Evolutionary conservation across 2,329 filamentous ascomycete species (phyloP).

Genomic region (Aspergillus tamarii): DNA sequence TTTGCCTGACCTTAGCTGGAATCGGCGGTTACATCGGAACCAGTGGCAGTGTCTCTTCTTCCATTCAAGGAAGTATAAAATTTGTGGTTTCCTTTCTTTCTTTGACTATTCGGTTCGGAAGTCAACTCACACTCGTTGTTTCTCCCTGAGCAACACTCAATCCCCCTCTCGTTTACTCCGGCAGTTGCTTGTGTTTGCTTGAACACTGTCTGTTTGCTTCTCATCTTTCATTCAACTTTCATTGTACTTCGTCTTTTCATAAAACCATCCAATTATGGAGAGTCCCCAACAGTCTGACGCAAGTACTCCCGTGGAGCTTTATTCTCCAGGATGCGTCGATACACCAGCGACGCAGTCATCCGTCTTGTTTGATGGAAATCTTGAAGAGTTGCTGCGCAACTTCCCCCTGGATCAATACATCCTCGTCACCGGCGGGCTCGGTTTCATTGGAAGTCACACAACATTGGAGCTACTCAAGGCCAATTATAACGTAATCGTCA

Average conservation of each 20-base stretch:
- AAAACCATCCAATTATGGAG: constrained; percentile 28
- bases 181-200: constrained; percentile 12
- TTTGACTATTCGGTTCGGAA: constrained; percentile 12
- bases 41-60: constrained; percentile 15
- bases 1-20: constrained; percentile 24
- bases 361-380: constrained; percentile 49
- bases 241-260: constrained; percentile 15
- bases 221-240: constrained; percentile 8
- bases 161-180: constrained; percentile 14
- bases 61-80: constrained; percentile 25
- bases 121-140: constrained; percentile 17
- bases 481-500: constrained; percentile 45
- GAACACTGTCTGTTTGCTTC: constrained; percentile 14
- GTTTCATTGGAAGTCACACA: constrained; percentile 49
- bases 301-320: constrained; percentile 35
- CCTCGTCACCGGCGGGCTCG: constrained; percentile 46
- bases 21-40: constrained; percentile 26
- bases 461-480: constrained; percentile 46
- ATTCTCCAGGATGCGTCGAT: constrained; percentile 33
- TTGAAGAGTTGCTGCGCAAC: constrained; percentile 47
- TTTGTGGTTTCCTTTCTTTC: constrained; percentile 24
- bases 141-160: constrained; percentile 11
- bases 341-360: constrained; percentile 52
- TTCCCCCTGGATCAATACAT: constrained; percentile 46
- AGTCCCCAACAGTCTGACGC: constrained; percentile 33